A percentile compares a stretch with the other conserved stretches of the same genome.
Evolutionary conservation across 768 basidiomycete species (phyloP).

Genomic region (Daedaleopsis nitida): DNA sequence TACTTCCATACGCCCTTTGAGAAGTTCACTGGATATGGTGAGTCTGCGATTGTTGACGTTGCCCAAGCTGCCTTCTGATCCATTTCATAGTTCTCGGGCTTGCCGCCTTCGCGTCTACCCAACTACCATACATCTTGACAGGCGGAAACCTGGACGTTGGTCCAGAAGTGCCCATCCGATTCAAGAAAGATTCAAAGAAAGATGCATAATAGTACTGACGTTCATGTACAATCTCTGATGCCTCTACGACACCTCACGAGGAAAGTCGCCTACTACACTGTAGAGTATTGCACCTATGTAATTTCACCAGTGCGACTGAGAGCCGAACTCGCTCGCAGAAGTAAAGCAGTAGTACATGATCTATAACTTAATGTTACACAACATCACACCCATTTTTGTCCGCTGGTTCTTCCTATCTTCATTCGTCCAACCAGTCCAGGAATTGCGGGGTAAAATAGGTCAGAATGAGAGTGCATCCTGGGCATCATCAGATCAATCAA

Average conservation of each 20-base stretch:
- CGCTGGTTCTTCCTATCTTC: neutral
- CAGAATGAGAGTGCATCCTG: constrained; percentile 87
- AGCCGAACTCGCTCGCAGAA: neutral
- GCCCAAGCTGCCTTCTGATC: neutral
- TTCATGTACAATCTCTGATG: too few relatives aligned
- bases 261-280: too few relatives aligned
- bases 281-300: neutral
- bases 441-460: constrained; percentile 98
- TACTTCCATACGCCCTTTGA: constrained; percentile 92
- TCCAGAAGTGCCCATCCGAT: neutral
- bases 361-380: constrained; percentile 4
- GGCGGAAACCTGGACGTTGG: neutral
- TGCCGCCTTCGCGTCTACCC: constrained; percentile 37
- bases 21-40: constrained; percentile 84
- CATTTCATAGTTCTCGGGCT: constrained; percentile 39
- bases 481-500: neutral
- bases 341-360: neutral
- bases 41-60: constrained; percentile 33
- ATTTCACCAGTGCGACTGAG: neutral
- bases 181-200: neutral
- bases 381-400: neutral
- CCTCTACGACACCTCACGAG: too few relatives aligned
- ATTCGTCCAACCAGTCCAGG: constrained; percentile 75
- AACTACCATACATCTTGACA: constrained; percentile 20
- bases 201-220: neutral